Base-by-base conservation (phyloP, 1,284 basidiomycete genomes). In the Flammula alnicola region DNA sequence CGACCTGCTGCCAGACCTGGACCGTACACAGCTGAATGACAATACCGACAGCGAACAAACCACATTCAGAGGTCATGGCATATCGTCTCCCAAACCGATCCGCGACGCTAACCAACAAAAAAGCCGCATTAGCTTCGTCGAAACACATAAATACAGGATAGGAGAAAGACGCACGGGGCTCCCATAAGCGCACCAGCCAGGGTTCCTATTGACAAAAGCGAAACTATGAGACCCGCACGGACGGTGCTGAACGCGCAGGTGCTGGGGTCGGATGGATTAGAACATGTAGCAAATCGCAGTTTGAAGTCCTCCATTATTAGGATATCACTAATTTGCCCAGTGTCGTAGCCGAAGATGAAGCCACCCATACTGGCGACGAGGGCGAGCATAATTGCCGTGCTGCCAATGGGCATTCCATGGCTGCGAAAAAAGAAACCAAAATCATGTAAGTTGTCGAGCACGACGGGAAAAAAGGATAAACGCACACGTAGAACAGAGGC, bases 281-380 rank as follows among this genome's bases (percentile, higher is more conserved):
- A 54, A 57, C 80, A 84, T 25, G 69, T 64, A 8, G 74, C 85
- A 56, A 91, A 91, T 11, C 87, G 81, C 4, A 75, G 65, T 27
- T 78, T 69, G 66, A 91, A 91, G 68, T 91, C 86, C 2, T 75
- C 59, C 86, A 93, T 91, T 62, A 88, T 72, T 14, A 89, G 71
- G 53, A 92, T 84, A 63, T 89, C 86, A 26, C 81, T 83, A 54
- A 92, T 91, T 65, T 91, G 88, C 33, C 89, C 88, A 1, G 88
- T 88, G 65, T 88, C 87, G 58, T 86, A 87, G 52, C 84, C 84
- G 58, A 88, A 87, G 57, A 90, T 86, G 69, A 88, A 89, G 44
- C 88, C 88, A 53, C 88, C 89, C 80, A 91, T 89, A 45, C 81
- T 84, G 33, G 88, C 86, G 23, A 92, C 67, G 37, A 85, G 60